These are phyloP conservation scores for Pestalotiopsis sp. DNA, from an alignment of 2,329 filamentous ascomycete species.

Conservation along the genomic window DNA sequence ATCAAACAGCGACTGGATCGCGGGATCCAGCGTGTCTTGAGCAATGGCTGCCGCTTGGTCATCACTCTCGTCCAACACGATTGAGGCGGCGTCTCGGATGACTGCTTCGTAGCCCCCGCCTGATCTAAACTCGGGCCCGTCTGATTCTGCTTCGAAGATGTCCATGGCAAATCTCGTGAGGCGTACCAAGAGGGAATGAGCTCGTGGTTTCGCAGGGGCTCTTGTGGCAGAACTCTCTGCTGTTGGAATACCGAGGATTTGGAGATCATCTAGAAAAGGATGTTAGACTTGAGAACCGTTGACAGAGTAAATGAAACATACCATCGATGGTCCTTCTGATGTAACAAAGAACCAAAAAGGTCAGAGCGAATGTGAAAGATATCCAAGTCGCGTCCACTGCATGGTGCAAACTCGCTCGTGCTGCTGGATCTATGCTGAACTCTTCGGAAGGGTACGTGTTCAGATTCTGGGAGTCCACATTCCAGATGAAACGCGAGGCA, in stretches of 20 bases:
- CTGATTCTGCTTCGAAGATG: constrained; percentile 2
- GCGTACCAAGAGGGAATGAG: constrained; percentile 1
- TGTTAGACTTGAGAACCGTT: background rate
- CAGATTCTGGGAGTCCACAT: background rate
- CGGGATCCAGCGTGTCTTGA: constrained; percentile 5
- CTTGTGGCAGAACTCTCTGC: background rate
- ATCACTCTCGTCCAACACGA: background rate
- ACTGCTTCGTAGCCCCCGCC: constrained; percentile 4
- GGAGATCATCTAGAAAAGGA: background rate
- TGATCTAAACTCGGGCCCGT: background rate
- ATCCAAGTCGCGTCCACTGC: constrained; percentile 9
- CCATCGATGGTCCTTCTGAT: constrained; percentile 7
- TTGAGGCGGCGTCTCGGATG: constrained; percentile 6
- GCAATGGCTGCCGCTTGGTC: background rate
- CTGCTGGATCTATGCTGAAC: background rate
- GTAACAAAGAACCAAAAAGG: constrained; percentile 8
- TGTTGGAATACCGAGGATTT: background rate
- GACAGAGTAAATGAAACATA: background rate
- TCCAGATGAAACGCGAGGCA: background rate
- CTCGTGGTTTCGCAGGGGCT: background rate
- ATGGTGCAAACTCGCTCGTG: constrained; percentile 6
- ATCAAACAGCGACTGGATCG: constrained; percentile 9
- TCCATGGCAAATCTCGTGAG: constrained; percentile 2
- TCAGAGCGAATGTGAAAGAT: constrained; percentile 8
- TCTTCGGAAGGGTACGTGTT: background rate